Evolutionary conservation across 306 rosid species (phyloP), one percentile per base, ranked within the genome.

Genomic region (Glycyrrhiza uralensis): DNA sequence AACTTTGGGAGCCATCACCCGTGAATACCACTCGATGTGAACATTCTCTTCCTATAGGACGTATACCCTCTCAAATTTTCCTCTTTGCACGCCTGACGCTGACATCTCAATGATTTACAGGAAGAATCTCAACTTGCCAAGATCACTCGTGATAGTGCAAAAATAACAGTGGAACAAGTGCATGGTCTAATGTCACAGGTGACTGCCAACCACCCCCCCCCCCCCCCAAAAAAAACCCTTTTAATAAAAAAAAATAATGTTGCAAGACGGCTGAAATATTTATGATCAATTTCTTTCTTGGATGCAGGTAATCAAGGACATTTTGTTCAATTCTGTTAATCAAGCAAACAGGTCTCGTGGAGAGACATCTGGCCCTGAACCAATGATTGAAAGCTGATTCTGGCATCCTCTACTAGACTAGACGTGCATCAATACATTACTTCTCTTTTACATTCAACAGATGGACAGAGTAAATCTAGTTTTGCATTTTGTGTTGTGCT

Each of bases 111-210:
- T 59, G 69, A 79, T 67, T 76, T 80, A 63, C 93, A 95, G 97
- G 97, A 95, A 75, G 97, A 95, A 58, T 85, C 96, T 20, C 93
- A 84, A 54, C 97, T 92, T 29, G 93, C 96, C 12, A 92, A 95
- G 87, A 90, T 95, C 65, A 88, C 89, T 63, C 97, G 96, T 3
- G 97, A 91, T 76, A 88, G 99, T 79, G 87, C 96, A 35, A 95
- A 89, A 84, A 95, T 95, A 82, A 87, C 99, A 0, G 99, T 89
- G 69, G 99, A 95, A 83, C 99, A 95, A 78, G 96, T 92, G 69
- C 97, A 91, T 64, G 96, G 97, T 72, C 81, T 91, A 38, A 92
- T 95, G 97, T 95, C 99, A 61, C 97, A 88, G 99, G 99, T 95
- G 61, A 78, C 65, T 59, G 19, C 65, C 20, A 12, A 54, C 57